These are phyloP conservation scores for Debaryomyces nepalensis DNA, from an alignment of 1,139 yeast species.

Conservation along the genomic window DNA sequence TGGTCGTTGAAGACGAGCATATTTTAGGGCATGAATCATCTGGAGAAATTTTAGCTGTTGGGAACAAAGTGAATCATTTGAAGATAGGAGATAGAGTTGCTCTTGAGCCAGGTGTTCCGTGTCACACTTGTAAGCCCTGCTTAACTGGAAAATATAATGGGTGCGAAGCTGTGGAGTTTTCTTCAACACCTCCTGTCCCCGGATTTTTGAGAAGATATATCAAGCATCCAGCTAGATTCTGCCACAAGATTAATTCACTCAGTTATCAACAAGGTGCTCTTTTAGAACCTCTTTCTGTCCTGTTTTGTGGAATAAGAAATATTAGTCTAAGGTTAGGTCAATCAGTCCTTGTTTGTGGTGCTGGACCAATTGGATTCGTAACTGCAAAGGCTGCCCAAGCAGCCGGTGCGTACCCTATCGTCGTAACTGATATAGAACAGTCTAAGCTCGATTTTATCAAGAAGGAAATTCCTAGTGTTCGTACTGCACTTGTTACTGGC, in stretches of 20 bases:
- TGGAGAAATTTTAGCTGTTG: constrained; percentile 36
- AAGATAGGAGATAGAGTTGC: constrained; percentile 34
- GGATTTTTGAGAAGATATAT: constrained; percentile 34
- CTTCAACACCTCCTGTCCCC: constrained; percentile 29
- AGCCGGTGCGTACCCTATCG: constrained; percentile 30
- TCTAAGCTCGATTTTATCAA: constrained; percentile 30
- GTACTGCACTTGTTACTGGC: constrained; percentile 30
- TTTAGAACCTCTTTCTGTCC: constrained; percentile 33
- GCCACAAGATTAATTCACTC: constrained; percentile 28
- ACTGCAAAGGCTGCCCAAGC: constrained; percentile 29
- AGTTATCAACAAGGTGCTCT: constrained; percentile 31
- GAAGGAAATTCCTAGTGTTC: constrained; percentile 30
- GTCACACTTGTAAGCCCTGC: constrained; percentile 36
- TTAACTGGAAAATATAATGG: constrained; percentile 32
- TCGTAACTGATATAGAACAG: constrained; percentile 28
- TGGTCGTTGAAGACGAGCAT: constrained; percentile 21
- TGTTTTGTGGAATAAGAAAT: constrained; percentile 30
- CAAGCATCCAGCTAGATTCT: constrained; percentile 22
- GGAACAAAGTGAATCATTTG: constrained; percentile 29
- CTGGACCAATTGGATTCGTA: constrained; percentile 36
- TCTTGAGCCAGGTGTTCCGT: constrained; percentile 32
- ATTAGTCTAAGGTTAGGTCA: constrained; percentile 29
- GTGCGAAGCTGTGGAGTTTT: constrained; percentile 28
- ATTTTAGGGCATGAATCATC: constrained; percentile 40
- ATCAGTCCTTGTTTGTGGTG: constrained; percentile 28